phyloP scores from a whole-genome alignment of 257 asterid genomes.

The Salvia miltiorrhiza region DNA sequence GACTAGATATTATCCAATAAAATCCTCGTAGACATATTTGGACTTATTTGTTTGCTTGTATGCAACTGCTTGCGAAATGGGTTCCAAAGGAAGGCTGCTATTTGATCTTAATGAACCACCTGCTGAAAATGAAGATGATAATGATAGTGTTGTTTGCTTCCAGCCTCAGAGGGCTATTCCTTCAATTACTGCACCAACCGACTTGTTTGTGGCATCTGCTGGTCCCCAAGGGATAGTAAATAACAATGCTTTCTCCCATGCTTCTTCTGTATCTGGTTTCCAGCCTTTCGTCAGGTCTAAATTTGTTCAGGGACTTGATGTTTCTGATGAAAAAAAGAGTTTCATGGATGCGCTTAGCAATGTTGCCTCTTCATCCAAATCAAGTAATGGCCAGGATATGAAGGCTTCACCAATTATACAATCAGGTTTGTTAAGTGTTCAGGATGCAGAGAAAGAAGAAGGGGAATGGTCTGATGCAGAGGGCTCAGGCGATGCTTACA shows the following conservation, averaged over 20 bases:
- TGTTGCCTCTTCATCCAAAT: conserved; percentile 39
- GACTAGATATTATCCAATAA: conserved; percentile 37
- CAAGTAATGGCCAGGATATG: conserved; percentile 34
- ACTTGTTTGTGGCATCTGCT: conserved; percentile 53
- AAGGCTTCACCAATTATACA: conserved; percentile 41
- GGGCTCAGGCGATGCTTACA: conserved; percentile 50
- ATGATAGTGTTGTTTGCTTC: conserved; percentile 53
- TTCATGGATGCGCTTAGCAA: conserved; percentile 26
- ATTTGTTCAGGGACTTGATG: conserved; percentile 40
- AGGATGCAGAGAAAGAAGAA: conserved; percentile 82
- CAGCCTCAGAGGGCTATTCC: conserved; percentile 96
- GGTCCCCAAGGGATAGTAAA: conserved; percentile 77
- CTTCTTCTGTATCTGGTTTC: conserved; percentile 91
- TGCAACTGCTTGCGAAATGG: conserved; percentile 78
- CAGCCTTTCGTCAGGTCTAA: conserved; percentile 80
- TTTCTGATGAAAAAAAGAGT: conserved; percentile 33
- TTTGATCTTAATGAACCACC: conserved; percentile 99
- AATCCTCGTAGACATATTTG: conserved; percentile 36
- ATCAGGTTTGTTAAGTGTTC: conserved; percentile 37
- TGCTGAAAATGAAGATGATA: conserved; percentile 73
- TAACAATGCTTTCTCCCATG: conserved; percentile 91
- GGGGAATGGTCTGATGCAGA: conserved; percentile 99
- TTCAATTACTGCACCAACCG: conserved; percentile 59
- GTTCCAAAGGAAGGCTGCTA: conserved; percentile 85
- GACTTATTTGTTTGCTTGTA: conserved; percentile 45